Evolutionary conservation across 75 land plant species (phyloP), one percentile per base, ranked within the genome.

Genomic region (Gnetum montanum): DNA sequence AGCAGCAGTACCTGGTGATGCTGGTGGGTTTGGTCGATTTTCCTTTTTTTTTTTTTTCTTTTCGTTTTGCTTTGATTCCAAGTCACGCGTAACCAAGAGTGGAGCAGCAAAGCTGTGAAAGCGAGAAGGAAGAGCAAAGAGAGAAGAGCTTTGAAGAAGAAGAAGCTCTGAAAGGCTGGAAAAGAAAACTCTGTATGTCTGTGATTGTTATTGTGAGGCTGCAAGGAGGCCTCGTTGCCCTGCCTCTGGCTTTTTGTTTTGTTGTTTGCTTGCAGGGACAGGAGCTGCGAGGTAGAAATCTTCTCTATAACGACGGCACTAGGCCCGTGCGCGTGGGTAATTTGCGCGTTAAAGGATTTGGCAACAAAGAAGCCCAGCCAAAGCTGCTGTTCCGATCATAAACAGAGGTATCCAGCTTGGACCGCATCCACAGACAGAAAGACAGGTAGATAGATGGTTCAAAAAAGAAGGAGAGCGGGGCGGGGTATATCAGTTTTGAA

Each of bases 41-140:
- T 31, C 20, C 24, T 29, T 50, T 29, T 22, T 29, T 50, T 53
- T 20, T 31, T 31, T 22, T 16, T 15, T 36, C 28, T 53, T 20
- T 33, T 53, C 25, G 55, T 34, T 53, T 41, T 53, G 55, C 55
- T 53, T 53, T 53, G 55, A 53, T 53, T 53, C 19, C 36, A 53
- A 53, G 55, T 53, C 55, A 53, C 55, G 55, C 55, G 55, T 53
- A 36, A 26, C 11, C 34, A 31, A 18, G 29, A 19, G 22, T 28
- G n/a, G n/a, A n/a, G n/a, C n/a, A n/a, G n/a, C n/a, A n/a, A n/a
- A n/a, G n/a, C n/a, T n/a, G n/a, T n/a, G n/a, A n/a, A n/a, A n/a
- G 20, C 2, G 29, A 33, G 55, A 22, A 53, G 28, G 24, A 4
- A 10, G 16, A n/a, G n/a, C n/a, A n/a, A n/a, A 28, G 34, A 11